phyloP scores from a whole-genome alignment of 2,329 filamentous ascomycete genomes.

The Pseudovirgaria hyperparasitica region DNA sequence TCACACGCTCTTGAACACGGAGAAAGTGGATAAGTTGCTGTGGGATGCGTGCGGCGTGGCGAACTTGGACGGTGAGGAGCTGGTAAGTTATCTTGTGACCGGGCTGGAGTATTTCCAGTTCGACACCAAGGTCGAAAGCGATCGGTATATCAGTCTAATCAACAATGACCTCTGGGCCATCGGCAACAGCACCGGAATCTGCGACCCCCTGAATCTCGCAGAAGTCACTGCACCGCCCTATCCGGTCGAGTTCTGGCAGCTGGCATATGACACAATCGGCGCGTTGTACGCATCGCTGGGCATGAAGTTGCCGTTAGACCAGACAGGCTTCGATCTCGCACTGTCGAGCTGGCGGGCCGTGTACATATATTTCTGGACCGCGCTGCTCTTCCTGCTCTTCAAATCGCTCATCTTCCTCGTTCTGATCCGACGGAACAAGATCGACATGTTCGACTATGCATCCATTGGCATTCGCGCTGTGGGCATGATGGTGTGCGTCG shows the following conservation, averaged over 20 bases:
- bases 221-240: slow-evolving; percentile 3
- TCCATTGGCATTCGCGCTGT: slow-evolving; percentile 19
- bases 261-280: slow-evolving; percentile 13
- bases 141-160: slow-evolving; percentile 7
- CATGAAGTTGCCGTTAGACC: slow-evolving; percentile 18
- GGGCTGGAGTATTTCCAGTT: slow-evolving; percentile 17
- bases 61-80: slow-evolving; percentile 17
- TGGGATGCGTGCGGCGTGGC: slow-evolving; percentile 21
- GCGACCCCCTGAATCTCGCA: slow-evolving; percentile 11
- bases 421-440: slow-evolving; percentile 26
- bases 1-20: slow-evolving; percentile 31
- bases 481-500: slow-evolving; percentile 14
- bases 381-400: slow-evolving; percentile 22
- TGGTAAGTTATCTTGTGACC: slow-evolving; percentile 15
- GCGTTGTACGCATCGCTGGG: slow-evolving; percentile 21
- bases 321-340: slow-evolving; percentile 16
- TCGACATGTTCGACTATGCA: slow-evolving; percentile 27
- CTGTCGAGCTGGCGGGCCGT: slow-evolving; percentile 17
- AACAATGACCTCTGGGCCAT: slow-evolving; percentile 9
- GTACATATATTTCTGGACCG: slow-evolving; percentile 26
- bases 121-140: slow-evolving; percentile 17
- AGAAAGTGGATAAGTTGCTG: slow-evolving; percentile 26
- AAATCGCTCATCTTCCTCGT: slow-evolving; percentile 25
- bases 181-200: slow-evolving; percentile 21
- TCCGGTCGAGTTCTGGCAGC: slow-evolving; percentile 10